Base-by-base conservation (phyloP, 176 grass and related monocot genomes). In the Oryza australiensis region DNA sequence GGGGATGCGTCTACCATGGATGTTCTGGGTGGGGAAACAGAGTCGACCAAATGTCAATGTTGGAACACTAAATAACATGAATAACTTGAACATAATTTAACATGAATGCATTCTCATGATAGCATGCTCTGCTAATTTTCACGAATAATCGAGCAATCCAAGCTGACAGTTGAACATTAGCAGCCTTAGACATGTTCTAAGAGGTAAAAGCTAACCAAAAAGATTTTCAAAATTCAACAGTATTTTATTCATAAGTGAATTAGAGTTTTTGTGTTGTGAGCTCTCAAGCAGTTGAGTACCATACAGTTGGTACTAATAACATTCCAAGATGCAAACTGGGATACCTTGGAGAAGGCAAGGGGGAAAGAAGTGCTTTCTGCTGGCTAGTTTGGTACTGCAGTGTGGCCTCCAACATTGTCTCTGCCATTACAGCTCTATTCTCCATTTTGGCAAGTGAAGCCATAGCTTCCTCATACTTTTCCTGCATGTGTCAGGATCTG, bases 321-420 rank as follows among this genome's bases (percentile, higher is more conserved):
- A 72, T 33, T 42, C 40, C 6, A 81, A 57, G 3, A 66, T 23
- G 75, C 30, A 81, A 88, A 82, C 12, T 53, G 38, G 64, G 30
- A 87, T 87, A 99, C 97, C 91, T 99, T 80, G 91, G 93, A 82
- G 93, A 93, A 89, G 90, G 87, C 49, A 84, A 87, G 48, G 90
- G 88, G 12, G 90, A 89, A 37, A 85, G 74, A 72, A 91, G 83
- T 80, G 97, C 97, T 88, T 99, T 99, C 48, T 87, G 91, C 81
- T 99, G 97, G 76, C 97, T 91, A 83, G 93, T 86, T 88, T 99
- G 93, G 66, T 99, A 99, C 72, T 99, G 97, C 84, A 99, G 62
- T 81, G 97, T 99, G 75, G 97, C 97, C 77, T 99, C 97, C 87
- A 99, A 86, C 91, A 96, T 96, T 62, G 97, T 96, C 90, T 99